Conservation (phyloP, 1,139 yeast genomes). For the Protomyces lactucae-debilis region DNA sequence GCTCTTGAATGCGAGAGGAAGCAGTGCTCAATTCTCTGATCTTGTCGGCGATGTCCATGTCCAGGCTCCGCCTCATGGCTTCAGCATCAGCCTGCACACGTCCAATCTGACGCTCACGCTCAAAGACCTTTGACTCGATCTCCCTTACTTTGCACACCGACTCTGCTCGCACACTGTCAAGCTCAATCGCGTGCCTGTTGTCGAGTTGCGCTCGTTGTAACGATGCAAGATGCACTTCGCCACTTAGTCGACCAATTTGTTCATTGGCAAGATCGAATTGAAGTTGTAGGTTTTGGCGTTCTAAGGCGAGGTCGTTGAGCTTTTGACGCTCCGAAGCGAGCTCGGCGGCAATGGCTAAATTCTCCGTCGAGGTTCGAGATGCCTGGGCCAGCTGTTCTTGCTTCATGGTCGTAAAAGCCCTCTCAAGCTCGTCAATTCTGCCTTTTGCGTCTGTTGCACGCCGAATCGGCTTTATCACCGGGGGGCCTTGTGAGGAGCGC, state of each 20-base stretch:
- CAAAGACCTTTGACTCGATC: neutral
- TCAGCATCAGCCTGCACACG: constrained; percentile 29
- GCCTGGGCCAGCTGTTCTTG: constrained; percentile 10
- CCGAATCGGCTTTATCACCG: neutral
- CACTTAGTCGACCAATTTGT: constrained; percentile 7
- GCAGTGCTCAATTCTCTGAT: neutral
- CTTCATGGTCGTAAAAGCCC: constrained; percentile 26
- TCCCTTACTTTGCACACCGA: constrained; percentile 10
- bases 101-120: constrained; percentile 17
- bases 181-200: constrained; percentile 8
- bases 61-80: constrained; percentile 23
- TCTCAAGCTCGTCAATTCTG: constrained; percentile 32
- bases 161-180: constrained; percentile 12
- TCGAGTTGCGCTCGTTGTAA: constrained; percentile 2
- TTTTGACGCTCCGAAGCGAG: constrained; percentile 8
- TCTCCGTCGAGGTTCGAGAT: constrained; percentile 17
- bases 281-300: neutral
- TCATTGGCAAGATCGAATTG: constrained; percentile 18
- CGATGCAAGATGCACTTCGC: constrained; percentile 6
- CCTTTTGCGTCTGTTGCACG: constrained; percentile 32
- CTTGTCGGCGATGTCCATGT: constrained; percentile 27
- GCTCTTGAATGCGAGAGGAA: neutral
- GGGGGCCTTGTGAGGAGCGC: neutral
- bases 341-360: constrained; percentile 14
- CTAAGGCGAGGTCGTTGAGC: constrained; percentile 7